Evolutionary conservation across 2,329 filamentous ascomycete genomes (phyloP), one percentile per base, ranked within the genome.

Genomic region (Diplocarpon rosae): DNA sequence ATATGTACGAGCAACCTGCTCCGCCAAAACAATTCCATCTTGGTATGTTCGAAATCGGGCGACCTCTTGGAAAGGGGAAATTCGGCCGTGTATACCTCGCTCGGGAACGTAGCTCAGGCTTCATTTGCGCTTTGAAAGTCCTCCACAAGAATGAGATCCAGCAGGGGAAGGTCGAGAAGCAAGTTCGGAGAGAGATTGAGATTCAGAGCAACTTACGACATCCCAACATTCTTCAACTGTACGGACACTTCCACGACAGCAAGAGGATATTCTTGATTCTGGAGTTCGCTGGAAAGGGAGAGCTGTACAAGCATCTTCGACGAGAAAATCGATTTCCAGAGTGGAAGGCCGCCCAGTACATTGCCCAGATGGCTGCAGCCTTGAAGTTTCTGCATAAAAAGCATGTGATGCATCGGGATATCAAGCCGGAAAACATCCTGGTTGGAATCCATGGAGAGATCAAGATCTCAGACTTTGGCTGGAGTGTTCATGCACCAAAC

Each of bases 401-500:
- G 70, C 88, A 95, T 64, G 85, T 96, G 56, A 96, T 96, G 69
- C 90, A 96, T 66, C 77, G 89, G 47, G 89, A 96, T 59, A 96
- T 96, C 69, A 96, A 96, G 70, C 89, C 89, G 2, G 89, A 96
- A 67, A 96, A 96, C 60, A 96, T 96, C 52, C 75, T 96, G 16
- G 83, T 96, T 27, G 90, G 90, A 12, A 88, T 96, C 48, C 90
- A 96, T 62, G 92, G 89, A 54, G 92, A 98, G 70, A 89, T 98
- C 69, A 98, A 98, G 67, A 89, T 98, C 60, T 93, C 87, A 4
- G 92, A 98, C 65, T 98, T 96, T 60, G 90, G 92, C 39, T 98
- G 92, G 92, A 93, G 85, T 62, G 92, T 96, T 3, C 92, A 98
- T 65, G 92, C 92, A 5, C 92, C 92, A 24, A 95, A 94, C 66